A percentile compares a stretch with the other conserved stretches of the same genome.
These are phyloP conservation scores for Neophaeococcomyces mojaviensis DNA, from an alignment of 2,329 filamentous ascomycete species.

Conservation along the genomic window DNA sequence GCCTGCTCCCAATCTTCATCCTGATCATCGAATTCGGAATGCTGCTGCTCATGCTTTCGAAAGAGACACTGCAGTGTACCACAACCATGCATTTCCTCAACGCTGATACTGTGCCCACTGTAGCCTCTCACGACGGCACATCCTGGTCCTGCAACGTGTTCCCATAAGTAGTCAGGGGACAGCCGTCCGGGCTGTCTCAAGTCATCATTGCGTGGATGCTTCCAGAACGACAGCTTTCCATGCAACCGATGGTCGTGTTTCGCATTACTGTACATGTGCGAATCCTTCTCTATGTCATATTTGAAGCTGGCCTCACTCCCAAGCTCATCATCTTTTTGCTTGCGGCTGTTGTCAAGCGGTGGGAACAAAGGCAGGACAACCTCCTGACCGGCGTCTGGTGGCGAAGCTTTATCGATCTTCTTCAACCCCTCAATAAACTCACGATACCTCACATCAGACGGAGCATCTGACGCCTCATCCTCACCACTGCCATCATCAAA, in stretches of 20 bases:
- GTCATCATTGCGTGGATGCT: no score
- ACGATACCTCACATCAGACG: no score
- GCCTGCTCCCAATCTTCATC: conserved; percentile 8
- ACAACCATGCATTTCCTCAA: conserved; percentile 4
- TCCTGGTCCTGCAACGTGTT: conserved; percentile 3
- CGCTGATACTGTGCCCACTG: background rate
- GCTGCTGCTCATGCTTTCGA: conserved; percentile 3
- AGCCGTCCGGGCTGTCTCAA: no score
- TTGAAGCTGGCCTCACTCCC: background rate
- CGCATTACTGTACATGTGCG: no score
- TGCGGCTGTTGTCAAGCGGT: background rate
- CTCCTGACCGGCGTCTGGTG: background rate
- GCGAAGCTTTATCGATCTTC: background rate
- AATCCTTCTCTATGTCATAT: background rate
- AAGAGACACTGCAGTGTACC: conserved; percentile 6
- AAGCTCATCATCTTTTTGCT: background rate
- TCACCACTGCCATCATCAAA: no score
- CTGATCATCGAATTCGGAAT: background rate
- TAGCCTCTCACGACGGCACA: background rate
- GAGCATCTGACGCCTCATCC: no score
- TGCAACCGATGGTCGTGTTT: background rate
- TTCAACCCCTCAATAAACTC: no score
- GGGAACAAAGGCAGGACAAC: background rate
- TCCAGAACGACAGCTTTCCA: background rate
- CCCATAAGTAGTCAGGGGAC: background rate